Conservation (phyloP, 1,139 yeast genomes). For the Geotrichum restrictum region DNA sequence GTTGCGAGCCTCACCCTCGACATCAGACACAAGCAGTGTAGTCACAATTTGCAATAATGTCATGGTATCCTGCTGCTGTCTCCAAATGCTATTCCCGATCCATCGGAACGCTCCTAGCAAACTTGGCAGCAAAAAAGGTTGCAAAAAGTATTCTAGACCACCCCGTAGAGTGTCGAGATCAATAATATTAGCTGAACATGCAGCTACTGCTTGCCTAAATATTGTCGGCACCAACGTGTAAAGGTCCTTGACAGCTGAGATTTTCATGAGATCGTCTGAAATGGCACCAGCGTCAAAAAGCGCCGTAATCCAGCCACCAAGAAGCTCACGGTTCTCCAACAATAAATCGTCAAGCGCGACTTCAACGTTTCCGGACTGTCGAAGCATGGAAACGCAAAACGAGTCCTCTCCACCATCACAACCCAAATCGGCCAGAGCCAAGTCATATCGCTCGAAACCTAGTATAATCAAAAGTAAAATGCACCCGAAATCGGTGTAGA, state of each 20-base stretch:
- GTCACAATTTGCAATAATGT: constrained; percentile 38
- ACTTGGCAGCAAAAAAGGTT: constrained; percentile 53
- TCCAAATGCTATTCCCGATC: constrained; percentile 42
- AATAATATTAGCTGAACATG: constrained; percentile 54
- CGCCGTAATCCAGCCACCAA: constrained; percentile 76
- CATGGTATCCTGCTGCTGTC: constrained; percentile 31
- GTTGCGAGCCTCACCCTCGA: constrained; percentile 40
- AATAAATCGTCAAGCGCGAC: constrained; percentile 27
- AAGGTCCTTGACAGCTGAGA: constrained; percentile 64
- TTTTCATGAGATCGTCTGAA: constrained; percentile 72
- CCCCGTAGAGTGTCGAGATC: constrained; percentile 49
- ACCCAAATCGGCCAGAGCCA: constrained; percentile 37
- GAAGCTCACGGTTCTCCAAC: constrained; percentile 42
- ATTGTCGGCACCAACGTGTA: constrained; percentile 67
- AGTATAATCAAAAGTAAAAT: constrained; percentile 50
- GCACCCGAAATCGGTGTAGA: constrained; percentile 64
- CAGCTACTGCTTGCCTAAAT: constrained; percentile 66
- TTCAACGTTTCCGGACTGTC: background rate
- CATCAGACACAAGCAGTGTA: constrained; percentile 36
- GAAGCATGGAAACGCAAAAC: constrained; percentile 8
- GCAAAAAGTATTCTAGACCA: constrained; percentile 63
- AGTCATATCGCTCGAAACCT: constrained; percentile 46
- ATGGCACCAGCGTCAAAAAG: constrained; percentile 82
- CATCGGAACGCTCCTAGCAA: constrained; percentile 45
- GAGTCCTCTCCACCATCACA: constrained; percentile 3